Evolutionary conservation across 768 basidiomycete genomes (phyloP).

Genomic region (Sporobolomyces pararoseus): DNA sequence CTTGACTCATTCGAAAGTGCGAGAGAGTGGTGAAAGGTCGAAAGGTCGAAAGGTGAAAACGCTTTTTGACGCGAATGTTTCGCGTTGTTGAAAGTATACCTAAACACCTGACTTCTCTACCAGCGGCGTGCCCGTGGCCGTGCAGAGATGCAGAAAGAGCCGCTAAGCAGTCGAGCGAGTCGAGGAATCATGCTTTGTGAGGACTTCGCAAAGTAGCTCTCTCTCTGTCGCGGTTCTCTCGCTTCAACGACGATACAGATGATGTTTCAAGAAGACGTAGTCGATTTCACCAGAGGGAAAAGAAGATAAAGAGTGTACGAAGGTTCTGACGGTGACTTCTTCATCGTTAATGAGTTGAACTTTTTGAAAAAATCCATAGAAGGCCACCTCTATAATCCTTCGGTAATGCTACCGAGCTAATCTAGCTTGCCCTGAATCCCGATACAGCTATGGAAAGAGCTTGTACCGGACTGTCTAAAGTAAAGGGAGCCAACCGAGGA

Average conservation of each 20-base stretch:
- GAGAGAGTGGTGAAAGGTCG: neutral
- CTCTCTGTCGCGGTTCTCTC: too few species aligned
- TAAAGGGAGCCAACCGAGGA: slow-evolving; percentile 29
- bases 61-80: neutral
- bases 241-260: too few species aligned
- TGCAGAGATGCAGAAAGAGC: too few species aligned
- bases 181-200: too few species aligned
- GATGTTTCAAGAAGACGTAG: too few species aligned
- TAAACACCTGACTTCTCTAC: too few species aligned
- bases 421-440: slow-evolving; percentile 24
- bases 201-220: too few species aligned
- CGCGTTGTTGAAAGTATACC: too few species aligned
- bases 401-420: slow-evolving; percentile 3
- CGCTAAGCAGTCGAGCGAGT: too few species aligned
- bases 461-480: slow-evolving; percentile 26
- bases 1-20: neutral
- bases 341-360: neutral
- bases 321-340: slow-evolving; percentile 21
- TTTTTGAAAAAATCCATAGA: neutral
- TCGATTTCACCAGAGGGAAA: too few species aligned
- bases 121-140: too few species aligned
- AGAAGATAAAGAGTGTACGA: slow-evolving; percentile 1
- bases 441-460: slow-evolving; percentile 16
- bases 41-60: neutral
- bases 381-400: slow-evolving; percentile 17